A percentile compares a stretch with the other conserved stretches of the same genome.
Conservation (phyloP, 169 alveolate species). For the Amoebophrya sp. region DNA sequence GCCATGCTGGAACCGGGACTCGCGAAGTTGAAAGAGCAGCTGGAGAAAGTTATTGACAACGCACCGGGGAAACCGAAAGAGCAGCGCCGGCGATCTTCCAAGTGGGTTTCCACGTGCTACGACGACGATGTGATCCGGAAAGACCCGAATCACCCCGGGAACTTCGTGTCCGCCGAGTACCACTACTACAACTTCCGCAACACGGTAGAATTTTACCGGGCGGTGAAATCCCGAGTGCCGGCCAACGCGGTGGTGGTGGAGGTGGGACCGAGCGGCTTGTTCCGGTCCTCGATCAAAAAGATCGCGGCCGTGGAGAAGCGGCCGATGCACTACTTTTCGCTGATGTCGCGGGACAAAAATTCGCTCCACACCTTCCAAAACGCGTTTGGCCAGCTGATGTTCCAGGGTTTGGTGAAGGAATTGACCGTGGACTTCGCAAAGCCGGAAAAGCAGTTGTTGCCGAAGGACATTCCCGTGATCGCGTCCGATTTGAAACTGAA, state of each 20-base stretch:
- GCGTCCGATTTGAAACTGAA: background rate
- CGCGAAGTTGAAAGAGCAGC: background rate
- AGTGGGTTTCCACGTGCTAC: slow-evolving; percentile 4
- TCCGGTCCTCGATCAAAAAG: background rate
- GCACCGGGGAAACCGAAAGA: background rate
- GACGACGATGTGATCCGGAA: background rate
- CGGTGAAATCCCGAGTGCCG: background rate
- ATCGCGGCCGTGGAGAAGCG: background rate
- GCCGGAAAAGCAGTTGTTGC: background rate
- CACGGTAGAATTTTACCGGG: background rate
- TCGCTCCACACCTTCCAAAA: background rate
- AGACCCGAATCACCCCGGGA: background rate
- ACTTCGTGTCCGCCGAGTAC: slow-evolving; percentile 18
- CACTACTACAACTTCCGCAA: slow-evolving; percentile 25
- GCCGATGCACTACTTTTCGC: background rate
- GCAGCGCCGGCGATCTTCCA: background rate
- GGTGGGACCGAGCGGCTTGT: background rate
- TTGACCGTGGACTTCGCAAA: background rate
- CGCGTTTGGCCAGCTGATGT: background rate
- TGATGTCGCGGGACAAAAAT: background rate
- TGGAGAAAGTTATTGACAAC: background rate
- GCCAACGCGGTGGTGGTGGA: background rate
- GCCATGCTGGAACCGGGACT: background rate
- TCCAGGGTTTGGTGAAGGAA: background rate
- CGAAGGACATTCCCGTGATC: background rate